Conservation (phyloP, 2,329 filamentous ascomycete species). For the Lomentospora prolificans region DNA sequence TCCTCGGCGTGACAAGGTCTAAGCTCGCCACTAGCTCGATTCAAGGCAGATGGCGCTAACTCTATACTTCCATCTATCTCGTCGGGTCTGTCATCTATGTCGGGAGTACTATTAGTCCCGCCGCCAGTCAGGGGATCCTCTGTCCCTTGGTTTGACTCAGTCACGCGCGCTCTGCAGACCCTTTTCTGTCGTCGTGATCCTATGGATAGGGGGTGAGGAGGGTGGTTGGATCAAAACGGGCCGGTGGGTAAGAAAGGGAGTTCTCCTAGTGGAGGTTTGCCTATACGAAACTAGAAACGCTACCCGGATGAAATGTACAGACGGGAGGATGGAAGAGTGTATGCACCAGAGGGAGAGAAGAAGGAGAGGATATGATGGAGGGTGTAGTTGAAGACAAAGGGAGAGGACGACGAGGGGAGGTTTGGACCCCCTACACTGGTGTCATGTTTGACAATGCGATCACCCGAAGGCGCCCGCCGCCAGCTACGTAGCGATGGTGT, state of each 20-base stretch:
- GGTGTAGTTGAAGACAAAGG: no score
- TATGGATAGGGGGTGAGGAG: not conserved
- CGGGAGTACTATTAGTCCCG: not conserved
- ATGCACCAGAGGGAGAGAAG: not conserved
- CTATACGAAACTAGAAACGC: not conserved
- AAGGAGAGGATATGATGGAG: no score
- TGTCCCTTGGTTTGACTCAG: not conserved
- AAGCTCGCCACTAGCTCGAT: no score
- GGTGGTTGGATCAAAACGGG: not conserved
- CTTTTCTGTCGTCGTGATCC: not conserved
- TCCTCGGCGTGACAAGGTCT: no score
- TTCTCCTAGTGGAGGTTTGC: not conserved
- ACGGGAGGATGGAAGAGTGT: not conserved
- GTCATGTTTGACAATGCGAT: not conserved
- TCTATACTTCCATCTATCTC: no score
- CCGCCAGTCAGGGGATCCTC: not conserved
- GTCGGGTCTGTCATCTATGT: not conserved
- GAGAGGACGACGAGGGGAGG: not conserved
- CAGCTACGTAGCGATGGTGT: not conserved
- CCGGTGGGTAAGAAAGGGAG: not conserved
- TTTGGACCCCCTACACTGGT: not conserved
- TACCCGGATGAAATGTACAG: not conserved
- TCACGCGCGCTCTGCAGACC: not conserved
- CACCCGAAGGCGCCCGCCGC: slow-evolving; percentile 7
- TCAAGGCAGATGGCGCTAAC: no score